Evolutionary conservation across 139 green algal species (phyloP).

Genomic region (Chlorella sp.): DNA sequence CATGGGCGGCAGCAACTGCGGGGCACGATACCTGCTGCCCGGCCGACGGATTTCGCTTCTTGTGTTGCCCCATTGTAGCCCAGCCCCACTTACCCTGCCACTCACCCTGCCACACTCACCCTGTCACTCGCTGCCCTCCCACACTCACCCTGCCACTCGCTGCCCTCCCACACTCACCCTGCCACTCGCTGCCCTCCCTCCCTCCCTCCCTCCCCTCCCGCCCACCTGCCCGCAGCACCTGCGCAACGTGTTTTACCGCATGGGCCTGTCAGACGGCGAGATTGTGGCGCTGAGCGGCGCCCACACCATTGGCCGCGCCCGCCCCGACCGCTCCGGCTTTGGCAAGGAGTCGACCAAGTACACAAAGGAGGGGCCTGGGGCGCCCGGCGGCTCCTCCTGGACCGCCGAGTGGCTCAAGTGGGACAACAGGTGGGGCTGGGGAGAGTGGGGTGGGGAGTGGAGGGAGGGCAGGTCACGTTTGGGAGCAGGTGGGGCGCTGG

Average conservation of each 20-base stretch:
- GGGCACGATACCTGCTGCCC: too few species aligned
- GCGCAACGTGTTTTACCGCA: constrained; percentile 84
- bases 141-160: too few species aligned
- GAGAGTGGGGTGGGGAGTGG: too few species aligned
- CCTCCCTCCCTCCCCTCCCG: neutral
- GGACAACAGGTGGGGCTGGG: constrained; percentile 74
- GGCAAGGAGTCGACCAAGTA: constrained; percentile 84
- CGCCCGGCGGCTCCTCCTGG: constrained; percentile 81
- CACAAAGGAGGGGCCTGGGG: constrained; percentile 84
- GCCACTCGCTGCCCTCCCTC: too few species aligned
- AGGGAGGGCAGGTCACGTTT: too few species aligned
- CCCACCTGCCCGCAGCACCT: constrained; percentile 50
- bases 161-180: too few species aligned
- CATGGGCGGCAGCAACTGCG: too few species aligned
- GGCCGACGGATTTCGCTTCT: too few species aligned
- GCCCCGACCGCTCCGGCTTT: constrained; percentile 65
- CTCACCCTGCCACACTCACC: neutral
- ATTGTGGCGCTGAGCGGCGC: constrained; percentile 71
- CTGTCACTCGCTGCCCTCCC: too few species aligned
- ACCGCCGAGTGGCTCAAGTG: constrained; percentile 93
- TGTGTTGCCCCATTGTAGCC: neutral
- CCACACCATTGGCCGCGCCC: constrained; percentile 73
- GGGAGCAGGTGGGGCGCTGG: too few species aligned
- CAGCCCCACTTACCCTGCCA: neutral
- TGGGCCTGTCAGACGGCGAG: constrained; percentile 84